Evolutionary conservation across 1,284 basidiomycete genomes (phyloP).

Genomic region (Apiotrichum akiyoshidainum): DNA sequence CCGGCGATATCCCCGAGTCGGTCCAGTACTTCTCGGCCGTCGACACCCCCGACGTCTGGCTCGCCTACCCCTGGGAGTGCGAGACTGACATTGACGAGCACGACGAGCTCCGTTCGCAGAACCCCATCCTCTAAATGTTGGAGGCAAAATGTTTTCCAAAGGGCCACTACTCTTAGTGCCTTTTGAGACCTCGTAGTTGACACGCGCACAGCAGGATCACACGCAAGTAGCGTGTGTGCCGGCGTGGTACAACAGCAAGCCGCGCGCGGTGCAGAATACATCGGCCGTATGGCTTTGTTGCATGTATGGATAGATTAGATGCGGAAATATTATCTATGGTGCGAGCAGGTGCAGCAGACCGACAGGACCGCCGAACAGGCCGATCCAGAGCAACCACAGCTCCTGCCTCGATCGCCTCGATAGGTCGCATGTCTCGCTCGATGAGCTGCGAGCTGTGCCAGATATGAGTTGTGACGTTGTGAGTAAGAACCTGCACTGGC

Average conservation of each 20-base stretch:
- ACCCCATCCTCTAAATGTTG: constrained; percentile 22
- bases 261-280: not conserved
- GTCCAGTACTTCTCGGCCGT: constrained; percentile 50
- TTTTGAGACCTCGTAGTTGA: not conserved
- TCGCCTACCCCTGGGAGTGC: constrained; percentile 52
- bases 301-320: constrained; percentile 10
- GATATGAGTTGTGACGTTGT: too few species aligned
- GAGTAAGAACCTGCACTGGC: too few species aligned
- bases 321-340: not conserved
- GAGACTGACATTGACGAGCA: constrained; percentile 47
- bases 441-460: too few species aligned
- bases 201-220: not conserved
- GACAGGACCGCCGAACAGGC: too few species aligned
- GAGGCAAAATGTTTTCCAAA: not conserved
- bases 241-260: not conserved
- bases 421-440: too few species aligned
- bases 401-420: too few species aligned
- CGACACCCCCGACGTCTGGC: constrained; percentile 51
- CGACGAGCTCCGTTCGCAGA: constrained; percentile 36
- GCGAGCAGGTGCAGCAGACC: too few species aligned
- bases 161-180: not conserved
- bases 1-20: constrained; percentile 62
- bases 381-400: too few species aligned
- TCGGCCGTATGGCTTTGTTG: constrained; percentile 3
- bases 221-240: not conserved